phyloP scores from a whole-genome alignment of 805 yeast species.

The Zygosaccharomyces bailii region DNA sequence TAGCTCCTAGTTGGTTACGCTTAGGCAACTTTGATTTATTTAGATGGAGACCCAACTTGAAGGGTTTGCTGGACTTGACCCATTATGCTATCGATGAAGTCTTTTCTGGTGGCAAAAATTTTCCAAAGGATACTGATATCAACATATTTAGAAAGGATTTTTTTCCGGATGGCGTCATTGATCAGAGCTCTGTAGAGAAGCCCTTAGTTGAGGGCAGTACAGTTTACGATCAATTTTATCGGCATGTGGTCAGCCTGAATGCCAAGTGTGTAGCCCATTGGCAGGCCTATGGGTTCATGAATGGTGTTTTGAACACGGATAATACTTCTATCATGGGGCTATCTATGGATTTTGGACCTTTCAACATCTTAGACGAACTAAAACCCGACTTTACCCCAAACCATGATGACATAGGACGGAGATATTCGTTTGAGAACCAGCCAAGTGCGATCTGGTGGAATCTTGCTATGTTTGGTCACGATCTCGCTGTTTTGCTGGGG shows the following conservation, averaged over 20 bases:
- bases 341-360: constrained; percentile 93
- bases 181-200: constrained; percentile 19
- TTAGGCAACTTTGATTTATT: constrained; percentile 85
- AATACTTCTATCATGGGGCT: constrained; percentile 87
- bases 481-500: constrained; percentile 76
- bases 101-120: constrained; percentile 39
- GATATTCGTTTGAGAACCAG: constrained; percentile 80
- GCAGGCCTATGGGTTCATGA: constrained; percentile 89
- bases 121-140: constrained; percentile 29
- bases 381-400: constrained; percentile 84
- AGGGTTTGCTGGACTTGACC: constrained; percentile 58
- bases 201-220: constrained; percentile 40
- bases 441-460: constrained; percentile 95
- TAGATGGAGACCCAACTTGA: constrained; percentile 66
- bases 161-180: constrained; percentile 29
- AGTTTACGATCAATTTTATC: constrained; percentile 65
- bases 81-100: constrained; percentile 71
- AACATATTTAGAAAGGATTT: constrained; percentile 27
- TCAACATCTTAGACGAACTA: constrained; percentile 82
- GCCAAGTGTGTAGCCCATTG: constrained; percentile 76
- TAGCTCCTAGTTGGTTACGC: constrained; percentile 84
- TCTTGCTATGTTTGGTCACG: constrained; percentile 77
- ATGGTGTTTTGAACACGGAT: constrained; percentile 93
- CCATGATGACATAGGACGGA: constrained; percentile 68
- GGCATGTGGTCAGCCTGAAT: constrained; percentile 68